These are phyloP conservation scores for Eutrema japonicum DNA, from an alignment of 345 rosid species.

Conservation along the genomic window DNA sequence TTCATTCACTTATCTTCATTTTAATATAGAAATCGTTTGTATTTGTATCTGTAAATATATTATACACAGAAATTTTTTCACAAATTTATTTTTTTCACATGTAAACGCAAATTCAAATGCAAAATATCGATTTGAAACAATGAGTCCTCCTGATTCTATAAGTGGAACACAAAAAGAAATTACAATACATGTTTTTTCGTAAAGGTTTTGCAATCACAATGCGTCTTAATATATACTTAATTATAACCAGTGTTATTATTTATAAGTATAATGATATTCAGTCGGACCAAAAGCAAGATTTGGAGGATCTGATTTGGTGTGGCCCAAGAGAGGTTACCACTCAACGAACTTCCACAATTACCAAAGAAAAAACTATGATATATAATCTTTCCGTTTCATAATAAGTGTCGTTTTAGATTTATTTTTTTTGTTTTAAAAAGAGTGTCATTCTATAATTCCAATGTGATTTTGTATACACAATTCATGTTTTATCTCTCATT, in stretches of 20 bases:
- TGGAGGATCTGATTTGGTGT: conserved; percentile 44
- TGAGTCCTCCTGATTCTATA: background rate
- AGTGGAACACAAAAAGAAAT: background rate
- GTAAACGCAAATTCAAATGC: background rate
- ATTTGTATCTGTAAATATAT: background rate
- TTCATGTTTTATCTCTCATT: too few relatives aligned
- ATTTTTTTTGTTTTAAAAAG: too few relatives aligned
- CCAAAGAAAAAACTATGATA: conserved; percentile 9
- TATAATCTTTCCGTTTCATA: too few relatives aligned
- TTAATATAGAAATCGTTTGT: background rate
- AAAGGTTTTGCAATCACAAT: conserved; percentile 1
- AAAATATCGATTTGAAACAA: background rate
- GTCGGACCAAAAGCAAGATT: conserved; percentile 44
- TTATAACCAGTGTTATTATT: background rate
- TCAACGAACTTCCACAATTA: conserved; percentile 33
- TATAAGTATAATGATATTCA: conserved; percentile 25
- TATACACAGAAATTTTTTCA: background rate
- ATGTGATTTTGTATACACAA: too few relatives aligned
- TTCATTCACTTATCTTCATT: background rate
- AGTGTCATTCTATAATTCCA: too few relatives aligned
- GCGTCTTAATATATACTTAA: conserved; percentile 13
- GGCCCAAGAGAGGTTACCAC: conserved; percentile 43
- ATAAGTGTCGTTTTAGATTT: too few relatives aligned
- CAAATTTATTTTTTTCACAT: background rate
- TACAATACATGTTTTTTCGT: conserved; percentile 12